phyloP scores from a whole-genome alignment of 1,284 basidiomycete species.

The Ustanciosporium gigantosporum region DNA sequence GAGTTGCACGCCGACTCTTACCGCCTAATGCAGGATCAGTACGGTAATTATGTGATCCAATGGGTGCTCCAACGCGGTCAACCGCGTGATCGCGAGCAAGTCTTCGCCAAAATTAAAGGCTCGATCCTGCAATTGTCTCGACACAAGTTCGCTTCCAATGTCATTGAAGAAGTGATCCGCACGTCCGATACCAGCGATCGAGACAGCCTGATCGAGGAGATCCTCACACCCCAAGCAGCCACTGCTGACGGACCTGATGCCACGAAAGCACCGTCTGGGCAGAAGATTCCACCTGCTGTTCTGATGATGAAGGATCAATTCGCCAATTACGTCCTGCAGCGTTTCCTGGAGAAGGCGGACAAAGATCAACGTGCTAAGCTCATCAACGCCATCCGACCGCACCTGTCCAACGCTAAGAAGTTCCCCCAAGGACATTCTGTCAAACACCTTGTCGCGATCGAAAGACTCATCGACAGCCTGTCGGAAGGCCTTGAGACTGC shows the following conservation, averaged over 20 bases:
- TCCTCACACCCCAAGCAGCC: slow-evolving; percentile 66
- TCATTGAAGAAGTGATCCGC: slow-evolving; percentile 87
- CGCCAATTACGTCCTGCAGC: slow-evolving; percentile 66
- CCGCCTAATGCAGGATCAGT: slow-evolving; percentile 62
- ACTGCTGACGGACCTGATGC: background rate
- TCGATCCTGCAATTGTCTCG: slow-evolving; percentile 70
- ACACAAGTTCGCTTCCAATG: slow-evolving; percentile 97
- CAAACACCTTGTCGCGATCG: slow-evolving; percentile 47
- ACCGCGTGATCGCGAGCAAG: slow-evolving; percentile 70
- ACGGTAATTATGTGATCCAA: slow-evolving; percentile 86
- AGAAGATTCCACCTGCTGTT: slow-evolving; percentile 33
- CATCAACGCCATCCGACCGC: slow-evolving; percentile 28
- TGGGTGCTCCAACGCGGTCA: slow-evolving; percentile 84
- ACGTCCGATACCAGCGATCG: slow-evolving; percentile 71
- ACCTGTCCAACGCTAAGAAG: slow-evolving; percentile 26
- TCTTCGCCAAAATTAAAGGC: slow-evolving; percentile 76
- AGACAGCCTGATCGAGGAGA: slow-evolving; percentile 75
- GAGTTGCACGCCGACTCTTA: slow-evolving; percentile 76
- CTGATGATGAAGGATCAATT: slow-evolving; percentile 87
- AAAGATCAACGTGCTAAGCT: slow-evolving; percentile 28
- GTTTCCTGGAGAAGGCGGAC: slow-evolving; percentile 53
- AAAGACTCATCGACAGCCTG: slow-evolving; percentile 35
- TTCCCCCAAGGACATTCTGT: slow-evolving; percentile 4
- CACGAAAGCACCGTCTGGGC: background rate
- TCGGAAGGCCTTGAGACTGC: too few relatives aligned